These are phyloP conservation scores for Lichtheimia ramosa DNA, from an alignment of 371 early-diverging fungal species.

Conservation along the genomic window DNA sequence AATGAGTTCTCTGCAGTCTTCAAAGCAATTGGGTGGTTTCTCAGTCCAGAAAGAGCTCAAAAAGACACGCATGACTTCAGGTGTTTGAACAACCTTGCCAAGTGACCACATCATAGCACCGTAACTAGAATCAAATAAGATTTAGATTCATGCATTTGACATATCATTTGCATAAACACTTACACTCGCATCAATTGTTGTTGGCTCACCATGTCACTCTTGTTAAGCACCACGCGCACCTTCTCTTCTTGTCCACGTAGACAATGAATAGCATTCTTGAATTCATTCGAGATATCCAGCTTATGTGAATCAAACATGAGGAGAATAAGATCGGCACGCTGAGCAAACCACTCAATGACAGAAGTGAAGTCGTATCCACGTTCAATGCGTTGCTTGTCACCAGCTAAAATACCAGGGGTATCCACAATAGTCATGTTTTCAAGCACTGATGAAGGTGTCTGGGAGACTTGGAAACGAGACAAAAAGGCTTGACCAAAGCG, in stretches of 20 bases:
- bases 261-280: conserved; percentile 78
- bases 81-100: conserved; percentile 85
- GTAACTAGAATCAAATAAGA: conserved; percentile 42
- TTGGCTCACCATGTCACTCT: conserved; percentile 82
- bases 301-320: conserved; percentile 89
- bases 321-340: conserved; percentile 83
- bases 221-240: conserved; percentile 83
- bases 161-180: conserved; percentile 17
- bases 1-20: conserved; percentile 72
- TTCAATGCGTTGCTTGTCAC: conserved; percentile 79
- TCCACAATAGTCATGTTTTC: conserved; percentile 85
- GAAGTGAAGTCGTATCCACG: conserved; percentile 83
- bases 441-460: conserved; percentile 71
- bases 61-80: conserved; percentile 89
- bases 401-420: conserved; percentile 87
- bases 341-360: conserved; percentile 88
- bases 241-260: conserved; percentile 87
- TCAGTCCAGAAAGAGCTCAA: conserved; percentile 82
- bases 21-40: conserved; percentile 70
- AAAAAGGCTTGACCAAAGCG: conserved; percentile 82
- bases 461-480: conserved; percentile 85
- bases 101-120: conserved; percentile 95
- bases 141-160: not conserved
- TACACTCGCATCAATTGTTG: conserved; percentile 91
- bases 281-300: conserved; percentile 89